Evolutionary conservation across 306 rosid genomes (phyloP), one percentile per base, ranked within the genome.

Genomic region (Purshia tridentata): DNA sequence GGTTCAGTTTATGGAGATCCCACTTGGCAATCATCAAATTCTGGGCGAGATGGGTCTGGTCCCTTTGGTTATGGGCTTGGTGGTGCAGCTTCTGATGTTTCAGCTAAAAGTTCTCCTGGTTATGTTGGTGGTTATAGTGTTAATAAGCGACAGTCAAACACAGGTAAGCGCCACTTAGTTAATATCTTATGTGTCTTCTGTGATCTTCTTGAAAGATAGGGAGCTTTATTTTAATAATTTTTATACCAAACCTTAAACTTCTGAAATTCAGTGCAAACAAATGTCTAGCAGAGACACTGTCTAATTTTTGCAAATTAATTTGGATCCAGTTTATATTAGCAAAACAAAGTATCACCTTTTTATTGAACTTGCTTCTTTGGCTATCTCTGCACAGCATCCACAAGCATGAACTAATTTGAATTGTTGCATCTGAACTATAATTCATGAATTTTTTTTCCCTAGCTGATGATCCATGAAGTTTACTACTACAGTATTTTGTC

Each of bases 21-120:
- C 20, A 81, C 92, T 66, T 90, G 98, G 96, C 78, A 81, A 67
- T 84, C 88, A 23, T 82, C 88, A 73, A 86, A 86, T 65, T 73
- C 87, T 4, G 91, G 85, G 54, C 77, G 84, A 20, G 92, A 88
- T 73, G 92, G 81, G 54, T 72, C 92, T 65, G 80, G 84, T 48
- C 78, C 88, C 73, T 86, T 88, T 70, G 89, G 87, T 66, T 88
- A 84, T 83, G 96, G 91, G 42, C 76, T 88, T 72, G 90, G 86
- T 67, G 79, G 81, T 84, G 85, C 84, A 70, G 87, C 89, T 86
- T 87, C 98, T 59, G 92, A 88, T 80, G 91, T 81, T 45, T 84
- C 86, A 74, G 82, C 86, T 78, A 85, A 83, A 84, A 77, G 81
- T 60, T 85, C 94, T 67, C 84, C 83, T 67, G 89, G 88, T 75